A percentile compares a stretch with the other conserved stretches of the same genome.
Conservation (phyloP, 164 flowering plant species). For the Houttuynia cordata region DNA sequence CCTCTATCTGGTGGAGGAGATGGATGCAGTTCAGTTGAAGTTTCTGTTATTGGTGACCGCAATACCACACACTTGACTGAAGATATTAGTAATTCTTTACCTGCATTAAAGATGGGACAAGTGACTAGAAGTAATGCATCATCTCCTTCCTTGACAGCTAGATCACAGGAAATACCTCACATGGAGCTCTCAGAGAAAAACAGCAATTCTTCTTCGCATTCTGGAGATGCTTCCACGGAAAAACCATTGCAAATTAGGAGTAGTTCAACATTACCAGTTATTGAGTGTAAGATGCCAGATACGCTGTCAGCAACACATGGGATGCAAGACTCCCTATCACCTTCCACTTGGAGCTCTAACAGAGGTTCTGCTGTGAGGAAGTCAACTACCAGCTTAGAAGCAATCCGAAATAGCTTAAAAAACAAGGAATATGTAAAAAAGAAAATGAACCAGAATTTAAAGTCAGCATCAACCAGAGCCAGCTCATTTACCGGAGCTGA, state of each 20-base stretch:
- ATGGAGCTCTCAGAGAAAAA: constrained; percentile 11
- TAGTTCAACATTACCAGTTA: constrained; percentile 13
- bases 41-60: constrained; percentile 53
- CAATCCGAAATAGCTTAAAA: constrained; percentile 26
- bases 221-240: constrained; percentile 6
- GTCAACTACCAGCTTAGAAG: constrained; percentile 15
- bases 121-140: constrained; percentile 11
- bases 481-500: constrained; percentile 6
- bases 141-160: constrained; percentile 12
- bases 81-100: constrained; percentile 15
- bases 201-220: constrained; percentile 12
- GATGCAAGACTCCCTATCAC: constrained; percentile 10
- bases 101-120: constrained; percentile 9
- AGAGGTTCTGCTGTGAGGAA: constrained; percentile 16
- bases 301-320: constrained; percentile 8
- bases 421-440: constrained; percentile 36
- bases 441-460: constrained; percentile 29
- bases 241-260: constrained; percentile 12
- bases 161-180: constrained; percentile 10
- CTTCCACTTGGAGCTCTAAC: constrained; percentile 13
- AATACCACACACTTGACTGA: constrained; percentile 12
- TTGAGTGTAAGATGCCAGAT: constrained; percentile 9
- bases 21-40: constrained; percentile 39
- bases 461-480: constrained; percentile 16
- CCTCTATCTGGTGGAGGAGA: constrained; percentile 26